Percentiles rank a stretch among this genome's conserved stretches.
Evolutionary conservation across 2,329 filamentous ascomycete species (phyloP).

Genomic region (Fonsecaea multimorphosa): DNA sequence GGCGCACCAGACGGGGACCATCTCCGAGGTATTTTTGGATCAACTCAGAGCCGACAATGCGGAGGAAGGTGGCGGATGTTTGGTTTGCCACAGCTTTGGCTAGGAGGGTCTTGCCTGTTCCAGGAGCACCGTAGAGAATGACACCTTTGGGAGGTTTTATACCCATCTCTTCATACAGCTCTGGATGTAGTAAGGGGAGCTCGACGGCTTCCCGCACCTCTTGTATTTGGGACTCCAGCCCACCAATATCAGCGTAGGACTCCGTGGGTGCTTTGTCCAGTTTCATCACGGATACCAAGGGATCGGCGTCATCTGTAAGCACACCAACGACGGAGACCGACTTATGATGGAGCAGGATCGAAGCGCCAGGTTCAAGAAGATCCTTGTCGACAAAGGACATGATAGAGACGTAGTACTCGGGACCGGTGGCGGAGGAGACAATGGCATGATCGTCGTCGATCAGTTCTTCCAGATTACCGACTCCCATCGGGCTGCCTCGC

Average conservation of each 20-base stretch:
- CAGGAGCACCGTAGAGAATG: slow-evolving; percentile 95
- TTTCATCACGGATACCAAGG: slow-evolving; percentile 97
- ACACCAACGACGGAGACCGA: slow-evolving; percentile 97
- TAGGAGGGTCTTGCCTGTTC: slow-evolving; percentile 93
- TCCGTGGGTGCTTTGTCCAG: slow-evolving; percentile 98
- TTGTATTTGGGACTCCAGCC: slow-evolving; percentile 92
- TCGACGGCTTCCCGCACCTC: slow-evolving; percentile 98
- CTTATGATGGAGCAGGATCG: slow-evolving; percentile 95
- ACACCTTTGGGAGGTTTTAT: slow-evolving; percentile 99
- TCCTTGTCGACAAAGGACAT: slow-evolving; percentile 99
- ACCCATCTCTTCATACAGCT: slow-evolving; percentile 99
- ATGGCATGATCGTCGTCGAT: slow-evolving; percentile 99
- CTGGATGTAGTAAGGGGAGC: slow-evolving; percentile 89
- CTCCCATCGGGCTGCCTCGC: slow-evolving; percentile 97
- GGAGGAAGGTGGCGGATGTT: slow-evolving; percentile 96
- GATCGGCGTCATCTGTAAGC: slow-evolving; percentile 93
- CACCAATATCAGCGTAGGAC: slow-evolving; percentile 98
- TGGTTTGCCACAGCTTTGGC: slow-evolving; percentile 98
- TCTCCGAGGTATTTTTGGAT: slow-evolving; percentile 99
- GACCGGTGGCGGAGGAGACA: slow-evolving; percentile 94
- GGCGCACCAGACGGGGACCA: slow-evolving; percentile 89
- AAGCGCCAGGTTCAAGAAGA: slow-evolving; percentile 91
- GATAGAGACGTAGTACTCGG: slow-evolving; percentile 99
- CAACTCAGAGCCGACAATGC: slow-evolving; percentile 94
- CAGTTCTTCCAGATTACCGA: slow-evolving; percentile 96